Percentiles rank a stretch among this genome's conserved stretches.
Evolutionary conservation across 208 protist genomes (phyloP).

Genomic region (Naegleria fowleri): DNA sequence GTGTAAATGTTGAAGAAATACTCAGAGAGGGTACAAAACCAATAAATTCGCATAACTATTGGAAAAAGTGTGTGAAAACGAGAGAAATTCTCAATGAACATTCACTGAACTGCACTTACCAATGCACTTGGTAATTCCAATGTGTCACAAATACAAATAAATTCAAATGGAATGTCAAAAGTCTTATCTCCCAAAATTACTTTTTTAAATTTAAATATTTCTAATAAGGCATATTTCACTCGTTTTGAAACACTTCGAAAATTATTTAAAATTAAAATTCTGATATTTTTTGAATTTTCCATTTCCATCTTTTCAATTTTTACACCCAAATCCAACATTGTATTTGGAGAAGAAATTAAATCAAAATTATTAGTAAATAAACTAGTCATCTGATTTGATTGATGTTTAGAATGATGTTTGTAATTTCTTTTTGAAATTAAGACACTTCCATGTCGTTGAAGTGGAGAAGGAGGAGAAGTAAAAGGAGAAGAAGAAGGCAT

Average conservation of each 20-base stretch:
- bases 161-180: neutral
- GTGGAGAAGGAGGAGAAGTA: no score
- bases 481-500: no score
- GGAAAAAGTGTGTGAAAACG: neutral
- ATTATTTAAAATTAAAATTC: conserved; percentile 15
- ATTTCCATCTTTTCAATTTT: neutral
- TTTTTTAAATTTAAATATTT: conserved; percentile 8
- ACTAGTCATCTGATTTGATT: neutral
- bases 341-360: neutral
- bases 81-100: no score
- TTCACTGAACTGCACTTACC: no score
- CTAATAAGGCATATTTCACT: neutral
- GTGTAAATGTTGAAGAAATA: neutral
- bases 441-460: no score
- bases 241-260: neutral
- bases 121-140: neutral
- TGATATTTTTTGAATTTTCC: neutral
- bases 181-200: neutral
- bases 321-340: neutral
- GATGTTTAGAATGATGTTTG: neutral
- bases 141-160: neutral
- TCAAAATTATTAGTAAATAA: neutral
- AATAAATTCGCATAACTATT: neutral
- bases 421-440: neutral
- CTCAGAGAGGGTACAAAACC: neutral